Base-by-base conservation (phyloP, 306 rosid genomes). In the Begonia masoniana region DNA sequence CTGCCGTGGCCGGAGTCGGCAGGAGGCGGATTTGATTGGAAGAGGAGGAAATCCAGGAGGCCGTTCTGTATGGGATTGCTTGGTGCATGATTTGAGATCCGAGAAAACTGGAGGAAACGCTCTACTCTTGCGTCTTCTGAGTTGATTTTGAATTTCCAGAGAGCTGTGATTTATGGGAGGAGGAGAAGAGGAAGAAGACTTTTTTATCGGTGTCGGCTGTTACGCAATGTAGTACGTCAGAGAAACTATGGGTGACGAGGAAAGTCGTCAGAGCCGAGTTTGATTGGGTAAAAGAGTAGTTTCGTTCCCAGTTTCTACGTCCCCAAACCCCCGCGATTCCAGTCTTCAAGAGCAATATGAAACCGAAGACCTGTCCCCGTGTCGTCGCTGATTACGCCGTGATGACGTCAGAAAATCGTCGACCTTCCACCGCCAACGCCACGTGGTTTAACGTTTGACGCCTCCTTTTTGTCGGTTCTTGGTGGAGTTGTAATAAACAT, bases 161-260 rank as follows among this genome's bases (percentile, higher is more conserved):
- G 61, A 12, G 12, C 6, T 9, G 55, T n/a, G 46, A 31, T 50
- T 43, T 55, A 45, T 52, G 36, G 14, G 16, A 3, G 50, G 48
- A 57, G 70, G 12, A 15, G 58, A 10, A 67, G 39, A 59, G 78
- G 51, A 75, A 31, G 39, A 31, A 31, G 39, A 31, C 39, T 31
- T 61, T 61, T 62, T 56, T 51, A 70, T 55, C 94, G 95, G 85
- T 89, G 82, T 84, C 77, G 78, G 69, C 56, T 41, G 85, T 71
- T 61, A 75, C 78, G 79, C 71, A 68, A 10, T 64, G 9, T 67
- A 0, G 6, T 57, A 59, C 94, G 89, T 82, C 92, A 89, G 47
- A 8, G 16, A 13, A 5, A 56, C 73, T 64, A 58, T 65, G 52
- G 70, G 56, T 85, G 89, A 82, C 80, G 74, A 59, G 23, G 2